These are phyloP conservation scores for Cladosporium velox DNA, from an alignment of 2,329 filamentous ascomycete genomes.

Conservation along the genomic window DNA sequence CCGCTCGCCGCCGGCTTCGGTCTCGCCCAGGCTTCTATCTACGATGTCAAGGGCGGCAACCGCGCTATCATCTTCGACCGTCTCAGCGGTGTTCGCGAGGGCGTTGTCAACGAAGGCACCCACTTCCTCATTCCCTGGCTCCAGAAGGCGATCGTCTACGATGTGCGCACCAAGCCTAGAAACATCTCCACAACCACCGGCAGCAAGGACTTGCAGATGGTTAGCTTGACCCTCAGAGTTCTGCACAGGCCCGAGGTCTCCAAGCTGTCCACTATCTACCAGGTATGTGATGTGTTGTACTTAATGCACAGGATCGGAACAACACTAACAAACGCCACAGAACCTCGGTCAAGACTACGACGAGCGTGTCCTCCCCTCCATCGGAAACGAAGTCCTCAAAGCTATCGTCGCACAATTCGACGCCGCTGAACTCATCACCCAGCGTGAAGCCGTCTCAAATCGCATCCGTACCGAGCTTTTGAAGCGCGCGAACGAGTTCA, in stretches of 20 bases:
- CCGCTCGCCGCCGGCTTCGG: constrained; percentile 70
- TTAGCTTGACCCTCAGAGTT: constrained; percentile 94
- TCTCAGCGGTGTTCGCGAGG: constrained; percentile 85
- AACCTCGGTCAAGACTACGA: constrained; percentile 98
- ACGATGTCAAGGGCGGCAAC: constrained; percentile 94
- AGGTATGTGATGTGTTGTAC: constrained; percentile 61
- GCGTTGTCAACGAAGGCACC: constrained; percentile 91
- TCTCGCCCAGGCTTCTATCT: constrained; percentile 76
- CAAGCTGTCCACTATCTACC: constrained; percentile 94
- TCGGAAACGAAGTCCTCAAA: constrained; percentile 58
- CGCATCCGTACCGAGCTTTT: constrained; percentile 91
- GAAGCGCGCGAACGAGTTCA: constrained; percentile 93
- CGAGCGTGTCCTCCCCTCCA: constrained; percentile 60
- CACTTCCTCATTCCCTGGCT: constrained; percentile 97
- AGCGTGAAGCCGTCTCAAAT: constrained; percentile 94
- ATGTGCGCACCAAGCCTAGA: constrained; percentile 94
- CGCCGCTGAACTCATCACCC: constrained; percentile 76
- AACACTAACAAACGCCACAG: constrained; percentile 48
- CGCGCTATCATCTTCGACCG: constrained; percentile 98
- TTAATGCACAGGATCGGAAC: background rate
- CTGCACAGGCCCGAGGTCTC: constrained; percentile 92
- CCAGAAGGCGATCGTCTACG: constrained; percentile 90
- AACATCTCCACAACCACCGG: constrained; percentile 98
- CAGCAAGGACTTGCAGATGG: constrained; percentile 99
- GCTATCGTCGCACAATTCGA: constrained; percentile 57